Base-by-base conservation (phyloP, 2,329 filamentous ascomycete genomes). In the Aaosphaeria arxii region DNA sequence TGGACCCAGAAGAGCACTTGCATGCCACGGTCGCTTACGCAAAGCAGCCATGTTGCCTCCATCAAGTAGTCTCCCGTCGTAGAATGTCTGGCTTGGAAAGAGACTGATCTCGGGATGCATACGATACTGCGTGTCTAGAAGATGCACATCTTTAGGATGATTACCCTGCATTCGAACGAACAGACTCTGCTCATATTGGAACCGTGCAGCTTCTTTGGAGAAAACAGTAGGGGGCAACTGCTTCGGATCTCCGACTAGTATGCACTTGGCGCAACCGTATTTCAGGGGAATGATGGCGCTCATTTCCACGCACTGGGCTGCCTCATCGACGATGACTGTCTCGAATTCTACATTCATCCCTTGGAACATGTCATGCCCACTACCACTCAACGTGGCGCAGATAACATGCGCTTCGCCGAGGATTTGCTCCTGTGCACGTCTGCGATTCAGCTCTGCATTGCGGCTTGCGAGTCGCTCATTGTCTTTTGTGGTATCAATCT, bases 101-200 rank as follows among this genome's bases (percentile, higher is more conserved):
- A 77, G 71, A 70, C 91, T 96, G 67, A 99, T 99, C 57, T 94
- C 89, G 0, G 95, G 94, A 73, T 99, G 94, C 95, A 99, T 99
- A 72, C 94, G 94, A 69, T 99, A 99, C 66, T 99, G 94, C 47
- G 88, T 94, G 65, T 97, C 92, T n/a, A 99, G 83, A 29, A 99
- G 79, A 74, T 99, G 92, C 11, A 99, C 85, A 55, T 95, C 87
- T 31, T 88, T 77, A 1, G 90, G 89, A 60, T 92, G 86, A 55
- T 96, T 96, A 61, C 86, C 85, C 67, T 97, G 94, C 92, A 99
- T 99, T 32, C 94, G 88, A 46, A 97, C 94, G 74, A 99, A 99
- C 72, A 99, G 77, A 79, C 90, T 96, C 74, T 99, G 94, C 64
- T 97, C 92, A 71, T 97, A 99, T 55, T 94, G 91, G 70, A 91